Evolutionary conservation across 345 rosid species (phyloP), one percentile per base, ranked within the genome.

Genomic region (Mallotus nudiflorus): DNA sequence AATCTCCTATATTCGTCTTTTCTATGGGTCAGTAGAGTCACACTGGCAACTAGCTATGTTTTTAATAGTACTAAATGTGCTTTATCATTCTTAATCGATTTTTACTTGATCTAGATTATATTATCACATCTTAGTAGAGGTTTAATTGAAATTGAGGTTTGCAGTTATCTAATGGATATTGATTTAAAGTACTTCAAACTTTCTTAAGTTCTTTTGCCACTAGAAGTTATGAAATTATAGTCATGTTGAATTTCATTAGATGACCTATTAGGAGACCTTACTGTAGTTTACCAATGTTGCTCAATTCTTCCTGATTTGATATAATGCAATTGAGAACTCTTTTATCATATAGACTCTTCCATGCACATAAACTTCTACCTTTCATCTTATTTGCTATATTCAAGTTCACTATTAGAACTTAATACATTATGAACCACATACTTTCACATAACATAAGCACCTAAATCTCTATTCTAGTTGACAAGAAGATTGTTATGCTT

Each of bases 1-100:
- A n/a, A n/a, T n/a, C n/a, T n/a, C n/a, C n/a, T n/a, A n/a, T n/a
- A n/a, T n/a, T n/a, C n/a, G n/a, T n/a, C n/a, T n/a, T n/a, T n/a
- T 84, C 84, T 93, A 0, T 85, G 98, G 82, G 98, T 94, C 85
- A 91, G 97, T 66, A 87, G 97, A 9, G 90, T 94, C 68, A 91
- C 97, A 25, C 98, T 97, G 71, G 89, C 95, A 25, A 82, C 95
- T 14, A 82, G 88, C 71, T 85, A 96, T 28, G 75, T 84, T 72
- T 89, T 94, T 82, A 87, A 85, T 85, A 97, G 98, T 93, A 85
- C n/a, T 25, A 40, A 33, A 14, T 40, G 15, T 44, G 1, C 25
- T 5, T 56, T 28, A 4, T 42, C 33, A 29, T 69, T 27, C 24
- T 54, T 69, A 35, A 22, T 27, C 20, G 7, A 24, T 58, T 63